Percentiles rank a stretch among this genome's conserved stretches.
phyloP scores from a whole-genome alignment of 176 grass and related monocot genomes.

The Poa pratensis region DNA sequence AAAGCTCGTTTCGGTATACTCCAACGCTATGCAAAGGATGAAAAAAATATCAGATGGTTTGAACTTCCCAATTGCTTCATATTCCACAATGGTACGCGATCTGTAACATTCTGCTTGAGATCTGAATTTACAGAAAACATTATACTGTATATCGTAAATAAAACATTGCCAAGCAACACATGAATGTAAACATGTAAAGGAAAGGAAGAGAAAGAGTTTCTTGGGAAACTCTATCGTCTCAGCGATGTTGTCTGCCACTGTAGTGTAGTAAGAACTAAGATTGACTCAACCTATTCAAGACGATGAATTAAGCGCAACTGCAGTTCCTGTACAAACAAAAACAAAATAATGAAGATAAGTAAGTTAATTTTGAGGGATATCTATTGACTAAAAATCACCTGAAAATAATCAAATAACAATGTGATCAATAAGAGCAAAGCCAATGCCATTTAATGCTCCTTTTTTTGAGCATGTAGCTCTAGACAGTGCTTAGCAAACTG shows the following conservation, averaged over 20 bases:
- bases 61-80: slow-evolving; percentile 96
- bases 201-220: not conserved
- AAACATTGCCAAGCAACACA: too few relatives aligned
- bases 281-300: not conserved
- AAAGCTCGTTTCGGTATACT: slow-evolving; percentile 92
- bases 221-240: not conserved
- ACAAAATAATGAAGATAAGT: too few relatives aligned
- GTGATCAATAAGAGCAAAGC: not conserved
- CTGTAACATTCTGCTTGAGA: not conserved
- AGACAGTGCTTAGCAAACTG: not conserved
- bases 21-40: slow-evolving; percentile 77
- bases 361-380: not conserved
- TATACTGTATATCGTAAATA: not conserved
- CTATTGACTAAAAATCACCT: not conserved
- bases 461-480: not conserved
- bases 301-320: too few relatives aligned
- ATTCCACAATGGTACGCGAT: slow-evolving; percentile 86
- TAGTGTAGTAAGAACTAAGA: not conserved
- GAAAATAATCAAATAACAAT: slow-evolving; percentile 14
- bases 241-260: not conserved
- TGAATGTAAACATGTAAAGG: not conserved
- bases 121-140: not conserved
- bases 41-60: slow-evolving; percentile 91
- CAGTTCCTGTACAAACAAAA: too few relatives aligned
- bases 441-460: not conserved